Percentiles rank a stretch among this genome's conserved stretches.
phyloP scores from a whole-genome alignment of 2,329 filamentous ascomycete genomes.

The Arthrocladium fulminans region DNA sequence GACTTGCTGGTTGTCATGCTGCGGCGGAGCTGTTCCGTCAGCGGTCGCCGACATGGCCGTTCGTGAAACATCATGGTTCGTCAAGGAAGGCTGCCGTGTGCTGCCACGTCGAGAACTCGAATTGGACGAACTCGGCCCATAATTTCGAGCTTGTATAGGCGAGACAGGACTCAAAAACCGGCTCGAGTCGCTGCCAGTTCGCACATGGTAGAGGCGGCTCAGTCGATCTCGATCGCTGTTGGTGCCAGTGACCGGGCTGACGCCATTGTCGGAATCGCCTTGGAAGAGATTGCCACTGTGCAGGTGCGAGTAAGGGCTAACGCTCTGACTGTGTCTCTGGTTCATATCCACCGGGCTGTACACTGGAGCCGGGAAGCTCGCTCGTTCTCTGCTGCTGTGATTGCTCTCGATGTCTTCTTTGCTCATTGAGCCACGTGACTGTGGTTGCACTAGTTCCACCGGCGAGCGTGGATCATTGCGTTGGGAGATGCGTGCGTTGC shows the following conservation, averaged over 20 bases:
- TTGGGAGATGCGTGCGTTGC: conserved; percentile 7
- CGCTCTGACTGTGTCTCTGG: conserved; percentile 14
- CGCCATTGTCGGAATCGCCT: conserved; percentile 17
- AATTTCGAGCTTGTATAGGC: conserved; percentile 6
- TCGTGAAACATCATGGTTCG: neutral
- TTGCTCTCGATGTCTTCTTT: conserved; percentile 15
- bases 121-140: neutral
- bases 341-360: conserved; percentile 19
- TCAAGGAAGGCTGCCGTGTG: neutral
- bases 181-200: conserved; percentile 8
- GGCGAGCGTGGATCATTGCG: conserved; percentile 19
- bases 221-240: conserved; percentile 12
- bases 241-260: conserved; percentile 19
- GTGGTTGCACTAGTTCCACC: conserved; percentile 17
- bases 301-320: conserved; percentile 19
- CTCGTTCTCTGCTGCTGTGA: conserved; percentile 4
- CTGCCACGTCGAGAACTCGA: neutral
- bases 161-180: conserved; percentile 12
- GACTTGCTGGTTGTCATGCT: neutral
- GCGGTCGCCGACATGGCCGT: neutral
- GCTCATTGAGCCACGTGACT: conserved; percentile 5
- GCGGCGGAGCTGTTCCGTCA: neutral
- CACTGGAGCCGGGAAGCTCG: conserved; percentile 19
- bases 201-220: conserved; percentile 11
- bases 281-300: conserved; percentile 15